phyloP scores from a whole-genome alignment of 1,284 basidiomycete genomes.

The Sphagnurus paluster region DNA sequence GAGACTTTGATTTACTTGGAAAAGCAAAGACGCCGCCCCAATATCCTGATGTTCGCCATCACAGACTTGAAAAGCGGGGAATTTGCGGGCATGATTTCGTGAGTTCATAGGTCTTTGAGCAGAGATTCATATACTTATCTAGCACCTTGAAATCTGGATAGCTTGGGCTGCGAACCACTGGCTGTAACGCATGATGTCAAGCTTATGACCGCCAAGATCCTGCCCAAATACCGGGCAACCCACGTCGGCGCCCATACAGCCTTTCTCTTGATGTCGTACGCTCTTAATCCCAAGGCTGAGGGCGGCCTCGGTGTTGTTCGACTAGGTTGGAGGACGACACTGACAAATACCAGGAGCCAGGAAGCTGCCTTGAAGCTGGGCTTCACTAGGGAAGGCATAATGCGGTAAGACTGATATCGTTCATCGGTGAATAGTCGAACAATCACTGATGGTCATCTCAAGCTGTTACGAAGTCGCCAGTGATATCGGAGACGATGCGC shows the following conservation, averaged over 20 bases:
- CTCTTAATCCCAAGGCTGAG: constrained; percentile 15
- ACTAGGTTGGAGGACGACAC: constrained; percentile 21
- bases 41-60: constrained; percentile 20
- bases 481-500: constrained; percentile 10
- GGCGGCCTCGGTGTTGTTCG: constrained; percentile 20
- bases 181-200: constrained; percentile 22
- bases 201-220: constrained; percentile 20
- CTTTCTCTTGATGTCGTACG: constrained; percentile 19
- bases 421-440: neutral
- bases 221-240: constrained; percentile 20
- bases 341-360: constrained; percentile 19
- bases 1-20: constrained; percentile 24
- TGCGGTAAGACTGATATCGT: constrained; percentile 16
- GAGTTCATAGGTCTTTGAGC: neutral
- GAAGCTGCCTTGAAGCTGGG: constrained; percentile 21
- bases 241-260: constrained; percentile 20
- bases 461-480: constrained; percentile 20
- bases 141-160: constrained; percentile 1
- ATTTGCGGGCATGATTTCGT: constrained; percentile 19
- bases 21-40: constrained; percentile 21
- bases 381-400: constrained; percentile 18
- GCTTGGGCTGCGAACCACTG: constrained; percentile 21
- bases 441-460: neutral
- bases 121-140: neutral
- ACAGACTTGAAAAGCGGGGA: constrained; percentile 16